These are phyloP conservation scores for Rhodotorula sp. DNA, from an alignment of 1,284 basidiomycete species.

Conservation along the genomic window DNA sequence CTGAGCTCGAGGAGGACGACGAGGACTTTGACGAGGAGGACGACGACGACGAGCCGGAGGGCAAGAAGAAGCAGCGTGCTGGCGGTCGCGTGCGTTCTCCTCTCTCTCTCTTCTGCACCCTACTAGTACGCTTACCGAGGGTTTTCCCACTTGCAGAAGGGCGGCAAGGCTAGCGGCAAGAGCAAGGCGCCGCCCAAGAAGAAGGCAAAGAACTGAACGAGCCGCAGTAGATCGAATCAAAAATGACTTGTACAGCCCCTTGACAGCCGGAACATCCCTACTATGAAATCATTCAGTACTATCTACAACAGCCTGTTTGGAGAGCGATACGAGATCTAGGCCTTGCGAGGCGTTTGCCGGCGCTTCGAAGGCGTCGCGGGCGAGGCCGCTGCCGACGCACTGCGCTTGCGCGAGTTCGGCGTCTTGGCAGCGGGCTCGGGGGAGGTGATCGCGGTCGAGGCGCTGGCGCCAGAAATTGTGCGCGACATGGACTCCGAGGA, in stretches of 20 bases:
- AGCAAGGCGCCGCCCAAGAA: slow-evolving; percentile 23
- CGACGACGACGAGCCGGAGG: slow-evolving; percentile 21
- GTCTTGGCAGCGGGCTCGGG: background rate
- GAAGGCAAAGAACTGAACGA: slow-evolving; percentile 22
- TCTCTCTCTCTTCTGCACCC: background rate
- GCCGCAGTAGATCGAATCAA: too few species aligned
- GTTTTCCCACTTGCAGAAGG: slow-evolving; percentile 6
- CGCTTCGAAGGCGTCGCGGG: background rate
- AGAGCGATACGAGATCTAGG: background rate
- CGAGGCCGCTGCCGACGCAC: background rate
- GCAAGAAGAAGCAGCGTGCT: slow-evolving; percentile 25
- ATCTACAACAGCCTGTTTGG: too few species aligned
- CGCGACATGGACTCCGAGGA: background rate
- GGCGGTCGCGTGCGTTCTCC: slow-evolving; percentile 9
- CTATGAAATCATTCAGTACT: too few species aligned
- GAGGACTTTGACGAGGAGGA: slow-evolving; percentile 16
- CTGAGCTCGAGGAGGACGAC: background rate
- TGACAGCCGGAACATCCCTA: too few species aligned
- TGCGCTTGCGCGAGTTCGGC: background rate
- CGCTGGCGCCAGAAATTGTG: background rate
- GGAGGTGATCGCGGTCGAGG: background rate
- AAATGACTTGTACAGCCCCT: background rate
- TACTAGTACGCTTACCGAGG: background rate
- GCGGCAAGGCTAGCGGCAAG: slow-evolving; percentile 20
- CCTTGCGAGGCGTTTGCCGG: background rate